Conservation (phyloP, 345 rosid genomes). For the Punica granatum region DNA sequence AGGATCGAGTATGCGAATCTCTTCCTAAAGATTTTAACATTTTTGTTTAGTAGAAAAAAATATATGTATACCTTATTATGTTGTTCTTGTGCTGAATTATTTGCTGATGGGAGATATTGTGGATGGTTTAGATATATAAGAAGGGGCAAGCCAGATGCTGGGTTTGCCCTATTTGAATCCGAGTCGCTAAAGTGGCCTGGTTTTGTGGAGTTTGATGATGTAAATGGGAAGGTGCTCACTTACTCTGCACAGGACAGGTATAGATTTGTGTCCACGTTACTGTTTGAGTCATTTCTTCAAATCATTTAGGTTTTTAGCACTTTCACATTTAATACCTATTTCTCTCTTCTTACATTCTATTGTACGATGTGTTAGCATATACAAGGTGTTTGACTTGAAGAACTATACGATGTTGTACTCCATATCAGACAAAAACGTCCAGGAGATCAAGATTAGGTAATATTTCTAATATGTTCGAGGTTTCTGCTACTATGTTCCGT, state of each 20-base stretch:
- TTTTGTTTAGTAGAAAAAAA: too few species aligned
- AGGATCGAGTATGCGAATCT: constrained; percentile 31
- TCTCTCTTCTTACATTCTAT: not conserved
- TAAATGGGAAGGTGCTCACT: constrained; percentile 67
- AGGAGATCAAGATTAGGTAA: constrained; percentile 43
- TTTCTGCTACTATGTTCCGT: not conserved
- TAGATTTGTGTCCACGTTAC: not conserved
- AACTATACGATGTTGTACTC: constrained; percentile 43
- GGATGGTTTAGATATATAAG: constrained; percentile 38
- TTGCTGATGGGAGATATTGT: not conserved
- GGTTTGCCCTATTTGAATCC: constrained; percentile 70
- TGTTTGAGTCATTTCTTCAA: not conserved
- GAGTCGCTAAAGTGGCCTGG: constrained; percentile 81
- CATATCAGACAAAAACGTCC: constrained; percentile 35
- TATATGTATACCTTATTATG: too few species aligned
- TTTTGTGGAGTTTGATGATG: constrained; percentile 83
- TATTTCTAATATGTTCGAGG: not conserved
- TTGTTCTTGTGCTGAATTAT: not conserved
- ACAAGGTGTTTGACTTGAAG: constrained; percentile 41
- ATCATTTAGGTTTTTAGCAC: not conserved
- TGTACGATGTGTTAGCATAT: constrained; percentile 20
- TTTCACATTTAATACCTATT: not conserved
- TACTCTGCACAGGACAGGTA: constrained; percentile 73
- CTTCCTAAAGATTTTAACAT: not conserved
- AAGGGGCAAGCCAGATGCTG: constrained; percentile 58